These are phyloP conservation scores for Lasiosphaeris hirsuta DNA, from an alignment of 495 filamentous ascomycete genomes.

Conservation along the genomic window DNA sequence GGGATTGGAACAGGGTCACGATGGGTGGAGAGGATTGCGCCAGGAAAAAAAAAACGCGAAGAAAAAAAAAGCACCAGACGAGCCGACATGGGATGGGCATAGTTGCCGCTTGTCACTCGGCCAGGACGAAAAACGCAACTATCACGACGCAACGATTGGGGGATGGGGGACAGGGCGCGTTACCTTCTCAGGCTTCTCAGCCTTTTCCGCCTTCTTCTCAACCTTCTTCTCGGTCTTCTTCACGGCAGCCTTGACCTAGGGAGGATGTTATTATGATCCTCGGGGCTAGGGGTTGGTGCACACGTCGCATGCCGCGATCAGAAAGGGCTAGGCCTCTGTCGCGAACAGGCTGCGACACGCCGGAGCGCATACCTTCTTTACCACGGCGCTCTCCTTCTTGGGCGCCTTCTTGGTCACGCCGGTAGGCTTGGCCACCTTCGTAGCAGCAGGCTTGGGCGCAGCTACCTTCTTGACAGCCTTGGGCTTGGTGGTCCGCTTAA, in stretches of 20 bases:
- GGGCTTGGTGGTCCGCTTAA: constrained; percentile 43
- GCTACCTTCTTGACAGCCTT: constrained; percentile 39
- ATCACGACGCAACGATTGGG: background rate
- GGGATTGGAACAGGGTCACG: background rate
- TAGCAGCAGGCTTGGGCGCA: constrained; percentile 32
- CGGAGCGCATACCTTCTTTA: constrained; percentile 42
- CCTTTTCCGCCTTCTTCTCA: constrained; percentile 22
- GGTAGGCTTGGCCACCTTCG: constrained; percentile 48
- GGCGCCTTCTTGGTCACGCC: constrained; percentile 53
- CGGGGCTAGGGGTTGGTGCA: background rate
- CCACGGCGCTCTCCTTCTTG: constrained; percentile 46
- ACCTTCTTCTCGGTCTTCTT: constrained; percentile 42
- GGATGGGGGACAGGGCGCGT: background rate
- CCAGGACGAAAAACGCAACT: background rate
- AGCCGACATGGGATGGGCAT: background rate
- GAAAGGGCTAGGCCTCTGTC: too few relatives aligned
- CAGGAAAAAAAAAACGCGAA: background rate
- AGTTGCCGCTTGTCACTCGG: too few relatives aligned
- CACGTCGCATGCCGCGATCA: too few relatives aligned
- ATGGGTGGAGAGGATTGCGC: background rate
- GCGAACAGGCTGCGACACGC: background rate
- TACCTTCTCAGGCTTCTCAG: constrained; percentile 26
- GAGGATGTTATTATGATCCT: constrained; percentile 24
- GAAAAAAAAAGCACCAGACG: background rate
- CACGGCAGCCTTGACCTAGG: constrained; percentile 45